Evolutionary conservation across 2,329 filamentous ascomycete species (phyloP), one percentile per base, ranked within the genome.

Genomic region (Diaporthe ilicicola): DNA sequence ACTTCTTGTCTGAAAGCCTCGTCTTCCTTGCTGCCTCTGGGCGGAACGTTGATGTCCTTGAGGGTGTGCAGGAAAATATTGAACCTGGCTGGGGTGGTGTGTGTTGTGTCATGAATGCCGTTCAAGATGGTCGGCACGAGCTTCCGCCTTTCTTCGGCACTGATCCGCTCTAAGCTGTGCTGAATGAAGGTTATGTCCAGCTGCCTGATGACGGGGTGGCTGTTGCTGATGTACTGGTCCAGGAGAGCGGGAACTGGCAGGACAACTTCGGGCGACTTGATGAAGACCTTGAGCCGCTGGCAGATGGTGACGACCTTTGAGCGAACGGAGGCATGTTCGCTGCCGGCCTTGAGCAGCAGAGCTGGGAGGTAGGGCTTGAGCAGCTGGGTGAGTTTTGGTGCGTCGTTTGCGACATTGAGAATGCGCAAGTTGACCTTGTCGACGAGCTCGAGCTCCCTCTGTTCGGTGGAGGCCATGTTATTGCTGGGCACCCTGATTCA

Each of bases 111-210:
- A 3, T 88, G 85, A 54, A 97, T 91, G 12, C 91, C 92, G 74
- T 88, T 85, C 19, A 95, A 82, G 12, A 94, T 81, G 3, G 89
- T 86, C 1, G 94, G 91, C n/a, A 98, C 81, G 5, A 97, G 83
- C 13, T 91, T 89, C 44, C 92, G 87, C 75, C 94, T 89, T 51
- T 95, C 92, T 67, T 86, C 77, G 15, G 83, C 80, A 39, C 84
- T 80, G 27, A 88, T 79, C 3, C 87, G 84, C 51, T 83, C 80
- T 34, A 89, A 77, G 51, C 95, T 96, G 78, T 97, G 94, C 77
- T 97, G 93, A 46, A 98, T 92, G 78, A 97, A 97, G 22, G 93
- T 87, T 50, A 98, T 84, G 81, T 98, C 95, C 76, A 98, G 93
- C 78, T 97, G 93, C 74, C 94, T 92, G 74, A 99, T 90, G 46